These are phyloP conservation scores for Sphaerosporella brunnea DNA, from an alignment of 495 filamentous ascomycete genomes.

Conservation along the genomic window DNA sequence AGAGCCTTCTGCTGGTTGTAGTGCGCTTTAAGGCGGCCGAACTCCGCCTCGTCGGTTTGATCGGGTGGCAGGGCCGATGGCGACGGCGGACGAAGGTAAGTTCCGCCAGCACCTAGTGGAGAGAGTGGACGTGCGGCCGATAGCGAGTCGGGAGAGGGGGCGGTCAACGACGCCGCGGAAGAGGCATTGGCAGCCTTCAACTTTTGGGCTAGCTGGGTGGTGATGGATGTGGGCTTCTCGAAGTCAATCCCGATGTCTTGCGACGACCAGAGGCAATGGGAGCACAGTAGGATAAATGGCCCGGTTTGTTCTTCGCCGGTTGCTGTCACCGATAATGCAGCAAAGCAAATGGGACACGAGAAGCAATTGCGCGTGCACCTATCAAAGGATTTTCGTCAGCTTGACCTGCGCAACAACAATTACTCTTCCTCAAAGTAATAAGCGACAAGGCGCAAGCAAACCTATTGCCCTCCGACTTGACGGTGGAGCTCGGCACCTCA, in stretches of 20 bases:
- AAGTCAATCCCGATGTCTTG: conserved; percentile 79
- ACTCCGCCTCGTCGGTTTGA: conserved; percentile 14
- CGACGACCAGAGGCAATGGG: conserved; percentile 82
- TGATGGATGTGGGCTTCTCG: conserved; percentile 70
- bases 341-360: conserved; percentile 78
- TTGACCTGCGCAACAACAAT: no score
- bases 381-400: no score
- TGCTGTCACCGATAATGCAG: conserved; percentile 54
- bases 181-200: conserved; percentile 22
- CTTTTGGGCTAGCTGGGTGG: conserved; percentile 51
- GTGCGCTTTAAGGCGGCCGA: conserved; percentile 44
- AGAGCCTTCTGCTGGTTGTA: conserved; percentile 37
- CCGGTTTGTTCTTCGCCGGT: conserved; percentile 36
- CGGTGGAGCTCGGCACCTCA: conserved; percentile 75
- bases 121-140: conserved; percentile 9
- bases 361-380: conserved; percentile 92
- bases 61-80: conserved; percentile 7
- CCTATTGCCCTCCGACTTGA: conserved; percentile 86
- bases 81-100: conserved; percentile 15
- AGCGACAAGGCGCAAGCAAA: conserved; percentile 29
- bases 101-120: conserved; percentile 1
- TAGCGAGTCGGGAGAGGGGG: neutral
- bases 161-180: neutral
- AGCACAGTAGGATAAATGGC: conserved; percentile 65
- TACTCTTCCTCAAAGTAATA: no score